These are phyloP conservation scores for Didymellaceae sp. DNA, from an alignment of 2,329 filamentous ascomycete genomes.

Conservation along the genomic window DNA sequence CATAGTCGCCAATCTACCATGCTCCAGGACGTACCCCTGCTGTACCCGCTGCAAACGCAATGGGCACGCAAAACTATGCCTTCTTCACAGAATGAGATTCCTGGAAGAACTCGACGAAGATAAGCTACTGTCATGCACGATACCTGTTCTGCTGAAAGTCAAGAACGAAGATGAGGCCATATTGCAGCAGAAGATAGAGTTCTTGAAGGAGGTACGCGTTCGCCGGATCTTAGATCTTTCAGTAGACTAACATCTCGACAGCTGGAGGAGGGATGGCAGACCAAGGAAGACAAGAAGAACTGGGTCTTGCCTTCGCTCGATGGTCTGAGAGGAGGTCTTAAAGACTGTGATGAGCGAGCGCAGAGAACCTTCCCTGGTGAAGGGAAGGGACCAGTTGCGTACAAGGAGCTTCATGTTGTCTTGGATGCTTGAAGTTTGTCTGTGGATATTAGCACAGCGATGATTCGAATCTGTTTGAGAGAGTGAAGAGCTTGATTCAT, in stretches of 20 bases:
- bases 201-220: neutral
- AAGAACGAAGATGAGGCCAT: conserved; percentile 19
- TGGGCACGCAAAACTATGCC: conserved; percentile 24
- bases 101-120: conserved; percentile 17
- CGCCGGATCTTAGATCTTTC: neutral
- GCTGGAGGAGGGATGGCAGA: conserved; percentile 21
- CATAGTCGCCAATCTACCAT: conserved; percentile 31
- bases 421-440: neutral
- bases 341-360: neutral
- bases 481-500: too few species aligned
- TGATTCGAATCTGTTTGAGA: too few species aligned
- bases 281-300: conserved; percentile 29
- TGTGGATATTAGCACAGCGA: too few species aligned
- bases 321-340: neutral
- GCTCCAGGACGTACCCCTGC: conserved; percentile 35
- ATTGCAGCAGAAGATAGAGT: conserved; percentile 24
- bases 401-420: conserved; percentile 2
- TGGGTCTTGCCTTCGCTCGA: conserved; percentile 34
- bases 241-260: conserved; percentile 1
- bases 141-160: conserved; percentile 28
- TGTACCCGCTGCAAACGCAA: conserved; percentile 39
- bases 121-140: neutral
- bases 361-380: conserved; percentile 9
- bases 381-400: conserved; percentile 9
- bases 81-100: conserved; percentile 31